phyloP scores from a whole-genome alignment of 305 asterid species.

The Plantago lanceolata region DNA sequence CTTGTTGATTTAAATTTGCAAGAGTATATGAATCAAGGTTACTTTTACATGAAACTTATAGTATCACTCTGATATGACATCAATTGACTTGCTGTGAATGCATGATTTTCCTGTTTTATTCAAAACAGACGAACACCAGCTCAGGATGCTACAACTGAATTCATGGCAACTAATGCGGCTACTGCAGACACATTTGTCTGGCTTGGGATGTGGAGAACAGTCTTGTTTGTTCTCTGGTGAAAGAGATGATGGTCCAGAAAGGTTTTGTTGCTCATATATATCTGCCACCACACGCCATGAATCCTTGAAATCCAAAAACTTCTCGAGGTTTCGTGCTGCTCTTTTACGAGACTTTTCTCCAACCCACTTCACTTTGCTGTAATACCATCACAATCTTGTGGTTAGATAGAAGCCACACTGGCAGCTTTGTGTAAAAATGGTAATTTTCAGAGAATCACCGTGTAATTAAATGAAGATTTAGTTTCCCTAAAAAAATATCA shows the following conservation, averaged over 20 bases:
- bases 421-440: no score
- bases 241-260: slow-evolving; percentile 41
- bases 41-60: no score
- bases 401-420: no score
- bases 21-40: no score
- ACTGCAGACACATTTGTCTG: slow-evolving; percentile 55
- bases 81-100: slow-evolving; percentile 8
- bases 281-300: slow-evolving; percentile 54
- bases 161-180: slow-evolving; percentile 82
- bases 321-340: slow-evolving; percentile 32
- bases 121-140: slow-evolving; percentile 58
- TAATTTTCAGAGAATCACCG: no score
- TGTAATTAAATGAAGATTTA: no score
- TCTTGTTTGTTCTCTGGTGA: slow-evolving; percentile 39
- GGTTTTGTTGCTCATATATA: slow-evolving; percentile 61
- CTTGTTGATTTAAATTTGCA: no score
- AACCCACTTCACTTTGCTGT: no score
- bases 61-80: not conserved
- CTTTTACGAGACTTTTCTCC: not conserved
- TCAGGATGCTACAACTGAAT: slow-evolving; percentile 70
- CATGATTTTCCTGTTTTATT: slow-evolving; percentile 21
- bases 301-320: slow-evolving; percentile 46
- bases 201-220: slow-evolving; percentile 42
- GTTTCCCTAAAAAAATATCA: no score
- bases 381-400: no score